Evolutionary conservation across 2,329 filamentous ascomycete genomes (phyloP).

Genomic region (Purpureocillium takamizusanense): DNA sequence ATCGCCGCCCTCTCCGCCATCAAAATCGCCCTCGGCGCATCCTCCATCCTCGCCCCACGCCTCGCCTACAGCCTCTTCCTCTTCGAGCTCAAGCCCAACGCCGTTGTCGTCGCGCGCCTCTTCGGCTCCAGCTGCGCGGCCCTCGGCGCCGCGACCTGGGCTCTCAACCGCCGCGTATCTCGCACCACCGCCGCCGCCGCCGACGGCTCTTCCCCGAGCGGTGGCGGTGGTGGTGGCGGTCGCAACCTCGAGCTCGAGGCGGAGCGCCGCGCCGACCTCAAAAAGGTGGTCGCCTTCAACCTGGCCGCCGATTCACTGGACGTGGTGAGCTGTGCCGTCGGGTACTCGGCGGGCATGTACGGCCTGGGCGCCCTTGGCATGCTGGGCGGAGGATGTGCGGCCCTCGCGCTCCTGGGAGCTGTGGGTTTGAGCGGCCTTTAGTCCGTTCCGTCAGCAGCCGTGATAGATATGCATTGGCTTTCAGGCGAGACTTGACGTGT

Average conservation of each 20-base stretch:
- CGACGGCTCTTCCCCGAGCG: too few relatives aligned
- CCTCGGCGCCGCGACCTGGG: background rate
- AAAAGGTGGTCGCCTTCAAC: background rate
- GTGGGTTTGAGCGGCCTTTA: background rate
- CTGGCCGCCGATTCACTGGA: background rate
- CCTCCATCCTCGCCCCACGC: background rate
- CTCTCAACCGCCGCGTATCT: background rate
- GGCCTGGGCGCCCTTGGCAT: background rate
- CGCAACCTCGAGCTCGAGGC: too few relatives aligned
- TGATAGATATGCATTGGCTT: too few relatives aligned
- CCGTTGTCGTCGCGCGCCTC: background rate
- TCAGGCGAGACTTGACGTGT: too few relatives aligned
- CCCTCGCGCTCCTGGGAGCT: background rate
- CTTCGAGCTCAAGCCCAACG: background rate
- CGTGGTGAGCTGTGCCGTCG: slow-evolving; percentile 1
- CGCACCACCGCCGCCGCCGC: too few relatives aligned
- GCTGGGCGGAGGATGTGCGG: slow-evolving; percentile 1
- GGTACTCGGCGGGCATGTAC: background rate
- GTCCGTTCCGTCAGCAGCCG: too few relatives aligned
- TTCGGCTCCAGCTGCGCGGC: background rate
- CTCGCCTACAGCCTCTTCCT: background rate
- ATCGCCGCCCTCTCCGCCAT: background rate
- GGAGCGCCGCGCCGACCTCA: background rate
- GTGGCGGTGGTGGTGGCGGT: too few relatives aligned
- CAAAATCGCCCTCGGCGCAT: background rate